Evolutionary conservation across 192 early-diverging fungal species (phyloP), one percentile per base, ranked within the genome.

Genomic region (Backusella psychrophila): DNA sequence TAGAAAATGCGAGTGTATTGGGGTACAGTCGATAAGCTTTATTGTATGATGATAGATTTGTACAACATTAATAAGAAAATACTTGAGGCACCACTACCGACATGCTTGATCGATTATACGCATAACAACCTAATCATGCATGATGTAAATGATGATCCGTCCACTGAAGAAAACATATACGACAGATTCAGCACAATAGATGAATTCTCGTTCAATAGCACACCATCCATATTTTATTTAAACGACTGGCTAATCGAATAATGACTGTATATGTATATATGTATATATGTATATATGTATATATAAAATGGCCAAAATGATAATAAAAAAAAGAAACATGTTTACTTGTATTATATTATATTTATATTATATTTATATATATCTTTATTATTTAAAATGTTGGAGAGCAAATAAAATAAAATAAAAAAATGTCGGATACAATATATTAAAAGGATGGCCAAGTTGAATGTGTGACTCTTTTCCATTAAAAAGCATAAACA

Each of bases 1-100:
- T 76, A 82, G 69, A 81, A 70, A 17, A 84, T 89, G 82, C 77
- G 75, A 73, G 63, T 81, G 15, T 86, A 82, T 35, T 89, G 85
- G 84, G 82, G 81, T 0, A 85, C 85, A 74, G 84, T 84, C 8
- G 82, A 82, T 31, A 85, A 84, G 66, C 75, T 89, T 36, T 87
- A 82, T 56, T 83, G 81, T 21, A 87, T 83, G 56, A 79, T 84
- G n/a, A 78, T 81, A 4, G 85, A 87, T 52, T 59, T 87, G 9
- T 87, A 84, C 42, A 80, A 52, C 14, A 29, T 23, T 0, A 23
- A 72, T 73, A 19, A 59, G 53, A 73, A 73, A 11, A 9, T 11
- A 56, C 29, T 53, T 14, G 14, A 39, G 11, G 21, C 42, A 19
- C 5, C 42, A 14, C 14, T 44, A 15, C 15, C 42, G 11, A 11